Evolutionary conservation across 2,329 filamentous ascomycete species (phyloP), one percentile per base, ranked within the genome.

Genomic region (Aspergillus thermomutatus): DNA sequence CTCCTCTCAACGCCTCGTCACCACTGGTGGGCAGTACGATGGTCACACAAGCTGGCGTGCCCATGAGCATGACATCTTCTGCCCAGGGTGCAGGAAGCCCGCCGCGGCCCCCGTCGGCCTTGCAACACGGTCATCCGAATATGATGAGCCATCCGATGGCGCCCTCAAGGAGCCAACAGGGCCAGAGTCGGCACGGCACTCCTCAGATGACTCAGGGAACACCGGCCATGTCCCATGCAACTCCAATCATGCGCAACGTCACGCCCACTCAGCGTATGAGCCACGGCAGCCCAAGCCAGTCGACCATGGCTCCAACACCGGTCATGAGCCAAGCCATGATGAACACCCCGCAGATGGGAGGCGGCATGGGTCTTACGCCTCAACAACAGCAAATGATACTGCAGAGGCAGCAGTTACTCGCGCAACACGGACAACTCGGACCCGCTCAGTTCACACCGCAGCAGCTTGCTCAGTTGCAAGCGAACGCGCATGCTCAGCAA

Each of bases 181-280:
- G 76, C 28, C 75, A 72, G 21, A 80, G 77, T 57, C 74, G 76
- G 53, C 73, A 80, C 56, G 77, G 78, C 10, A 80, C 78, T 19
- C 78, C 78, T 4, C 77, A 79, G 58, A 77, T 80, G 69, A 68
- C 72, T 7, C 75, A 79, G 50, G 74, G 76, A 43, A 80, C 77
- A 2, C 77, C 77, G 9, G 74, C 74, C 23, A 74, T 77, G 69
- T 73, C 73, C 21, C 77, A 80, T 56, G 75, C 77, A 23, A 80
- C 78, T 3, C 78, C 78, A 4, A 70, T 78, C 7, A 76, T 80
- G 71, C 72, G 76, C 52, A 77, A 80, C 60, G 75, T 72, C 5
- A 80, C 78, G 10, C 78, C 78, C 4, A 77, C 72, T 11, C 76
- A 79, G 62, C 72, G 77, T 1, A 77, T 80, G 69, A 69, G 66